Conservation (phyloP, 129 eudicot species). For the Rutidosis leptorrhynchoides region DNA sequence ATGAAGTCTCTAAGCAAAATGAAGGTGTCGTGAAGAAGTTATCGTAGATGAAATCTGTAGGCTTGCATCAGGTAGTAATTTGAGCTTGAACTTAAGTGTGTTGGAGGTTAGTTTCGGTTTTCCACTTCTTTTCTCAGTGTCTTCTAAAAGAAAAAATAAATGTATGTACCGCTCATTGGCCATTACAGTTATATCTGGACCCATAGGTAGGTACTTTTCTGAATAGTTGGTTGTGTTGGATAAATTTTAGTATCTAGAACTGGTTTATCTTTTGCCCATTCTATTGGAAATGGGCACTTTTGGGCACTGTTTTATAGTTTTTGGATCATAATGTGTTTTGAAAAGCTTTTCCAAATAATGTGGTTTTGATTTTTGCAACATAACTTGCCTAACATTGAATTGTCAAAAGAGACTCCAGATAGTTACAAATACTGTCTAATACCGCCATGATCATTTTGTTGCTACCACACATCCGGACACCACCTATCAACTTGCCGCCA, state of each 20-base stretch:
- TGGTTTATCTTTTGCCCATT: neutral
- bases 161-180: slow-evolving; percentile 23
- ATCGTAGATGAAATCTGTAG: neutral
- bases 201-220: neutral
- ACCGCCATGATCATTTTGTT: neutral
- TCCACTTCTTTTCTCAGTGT: slow-evolving; percentile 21
- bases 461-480: neutral
- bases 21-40: slow-evolving; percentile 21
- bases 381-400: neutral
- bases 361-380: neutral
- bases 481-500: neutral
- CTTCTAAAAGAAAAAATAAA: slow-evolving; percentile 34
- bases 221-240: too few relatives aligned
- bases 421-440: neutral
- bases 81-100: slow-evolving; percentile 28
- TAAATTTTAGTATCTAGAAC: neutral
- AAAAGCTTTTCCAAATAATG: neutral
- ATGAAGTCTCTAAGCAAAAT: slow-evolving; percentile 45
- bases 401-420: neutral
- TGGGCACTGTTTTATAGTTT: neutral
- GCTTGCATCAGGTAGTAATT: slow-evolving; percentile 26
- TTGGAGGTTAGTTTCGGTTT: slow-evolving; percentile 43
- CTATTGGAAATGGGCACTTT: neutral
- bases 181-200: neutral
- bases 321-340: neutral